Evolutionary conservation across 2,329 filamentous ascomycete genomes (phyloP).

Genomic region (Knufia petricola): DNA sequence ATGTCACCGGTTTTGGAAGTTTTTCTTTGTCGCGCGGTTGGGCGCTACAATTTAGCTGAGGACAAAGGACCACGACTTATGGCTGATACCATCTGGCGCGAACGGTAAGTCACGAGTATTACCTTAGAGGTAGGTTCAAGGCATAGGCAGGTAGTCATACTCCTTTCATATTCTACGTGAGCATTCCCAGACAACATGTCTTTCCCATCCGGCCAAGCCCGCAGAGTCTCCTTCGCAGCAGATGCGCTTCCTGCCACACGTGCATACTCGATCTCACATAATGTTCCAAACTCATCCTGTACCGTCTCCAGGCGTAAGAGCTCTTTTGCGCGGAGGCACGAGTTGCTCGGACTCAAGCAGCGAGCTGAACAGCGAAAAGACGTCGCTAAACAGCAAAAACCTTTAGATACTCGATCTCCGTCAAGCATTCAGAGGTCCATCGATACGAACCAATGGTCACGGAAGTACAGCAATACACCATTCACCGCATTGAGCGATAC

Average conservation of each 20-base stretch:
- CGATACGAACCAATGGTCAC: neutral
- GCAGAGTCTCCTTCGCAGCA: neutral
- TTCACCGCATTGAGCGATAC: neutral
- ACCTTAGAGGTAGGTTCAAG: neutral
- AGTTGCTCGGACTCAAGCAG: neutral
- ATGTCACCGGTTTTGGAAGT: too few relatives aligned
- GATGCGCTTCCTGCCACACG: neutral
- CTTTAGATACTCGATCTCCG: neutral
- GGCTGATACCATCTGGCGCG: neutral
- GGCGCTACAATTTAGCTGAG: neutral
- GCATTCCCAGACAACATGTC: neutral
- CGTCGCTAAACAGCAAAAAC: neutral
- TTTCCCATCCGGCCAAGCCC: neutral
- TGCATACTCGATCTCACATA: neutral
- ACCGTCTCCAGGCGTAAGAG: neutral
- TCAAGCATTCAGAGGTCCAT: neutral
- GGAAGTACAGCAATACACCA: neutral
- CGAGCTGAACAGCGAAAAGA: neutral
- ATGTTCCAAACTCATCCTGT: neutral
- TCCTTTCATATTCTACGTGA: neutral
- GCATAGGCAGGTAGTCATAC: neutral
- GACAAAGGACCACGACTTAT: neutral
- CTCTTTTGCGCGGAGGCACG: too few relatives aligned
- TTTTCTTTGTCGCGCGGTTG: neutral
- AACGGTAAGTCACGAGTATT: neutral